A percentile compares a stretch with the other conserved stretches of the same genome.
phyloP scores from a whole-genome alignment of 2,329 filamentous ascomycete genomes.

The Pyrenochaeta sp. region DNA sequence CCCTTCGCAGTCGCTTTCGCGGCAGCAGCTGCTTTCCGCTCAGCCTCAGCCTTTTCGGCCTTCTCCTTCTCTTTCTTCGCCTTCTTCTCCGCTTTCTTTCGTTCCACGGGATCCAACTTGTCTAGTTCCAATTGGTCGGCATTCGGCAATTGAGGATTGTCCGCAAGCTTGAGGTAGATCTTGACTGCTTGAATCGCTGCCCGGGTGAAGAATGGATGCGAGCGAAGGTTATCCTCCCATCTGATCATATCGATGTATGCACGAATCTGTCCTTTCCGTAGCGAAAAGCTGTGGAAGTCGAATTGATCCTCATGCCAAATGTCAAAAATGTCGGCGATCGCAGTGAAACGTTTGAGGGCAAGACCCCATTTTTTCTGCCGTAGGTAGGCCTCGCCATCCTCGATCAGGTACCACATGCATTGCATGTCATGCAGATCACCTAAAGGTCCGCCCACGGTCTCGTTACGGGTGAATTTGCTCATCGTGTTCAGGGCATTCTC shows the following conservation, averaged over 20 bases:
- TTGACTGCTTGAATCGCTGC: slow-evolving; percentile 82
- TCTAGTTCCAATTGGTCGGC: slow-evolving; percentile 65
- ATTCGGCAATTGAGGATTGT: slow-evolving; percentile 72
- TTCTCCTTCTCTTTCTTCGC: slow-evolving; percentile 77
- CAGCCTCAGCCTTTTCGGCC: slow-evolving; percentile 78
- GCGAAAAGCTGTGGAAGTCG: slow-evolving; percentile 96
- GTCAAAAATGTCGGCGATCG: slow-evolving; percentile 91
- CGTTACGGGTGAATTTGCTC: slow-evolving; percentile 91
- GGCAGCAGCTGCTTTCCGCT: slow-evolving; percentile 80
- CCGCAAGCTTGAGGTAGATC: slow-evolving; percentile 80
- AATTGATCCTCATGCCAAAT: slow-evolving; percentile 99
- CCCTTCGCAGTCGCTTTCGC: slow-evolving; percentile 64
- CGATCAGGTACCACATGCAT: slow-evolving; percentile 94
- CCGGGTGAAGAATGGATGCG: slow-evolving; percentile 91
- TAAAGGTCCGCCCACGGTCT: slow-evolving; percentile 85
- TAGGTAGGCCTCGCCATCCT: slow-evolving; percentile 89
- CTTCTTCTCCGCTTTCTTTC: slow-evolving; percentile 90
- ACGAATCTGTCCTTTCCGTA: slow-evolving; percentile 94
- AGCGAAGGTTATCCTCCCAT: slow-evolving; percentile 91
- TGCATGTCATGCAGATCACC: slow-evolving; percentile 97
- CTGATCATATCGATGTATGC: slow-evolving; percentile 95
- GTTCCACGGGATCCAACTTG: slow-evolving; percentile 66
- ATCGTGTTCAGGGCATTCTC: slow-evolving; percentile 86
- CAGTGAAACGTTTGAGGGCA: slow-evolving; percentile 89
- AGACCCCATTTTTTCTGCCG: slow-evolving; percentile 83